Evolutionary conservation across 108 stramenopile species (phyloP), one percentile per base, ranked within the genome.

Genomic region (Skeletonema potamos): DNA sequence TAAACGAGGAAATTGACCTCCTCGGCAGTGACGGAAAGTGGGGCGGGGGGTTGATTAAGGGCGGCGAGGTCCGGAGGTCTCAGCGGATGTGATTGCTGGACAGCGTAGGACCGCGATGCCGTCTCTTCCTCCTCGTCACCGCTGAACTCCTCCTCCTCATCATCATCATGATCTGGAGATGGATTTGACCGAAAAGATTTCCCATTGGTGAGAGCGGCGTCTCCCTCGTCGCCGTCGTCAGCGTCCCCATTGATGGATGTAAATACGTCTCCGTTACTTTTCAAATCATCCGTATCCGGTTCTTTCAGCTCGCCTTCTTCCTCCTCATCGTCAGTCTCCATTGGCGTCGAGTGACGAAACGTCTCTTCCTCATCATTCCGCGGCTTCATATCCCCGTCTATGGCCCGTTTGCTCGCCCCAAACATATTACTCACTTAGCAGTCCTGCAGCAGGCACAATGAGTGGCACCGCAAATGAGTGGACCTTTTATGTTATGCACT

Each of bases 1-100:
- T 95, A 97, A 5, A 98, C 82, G 0, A 98, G 81, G 76, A 90
- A 93, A 71, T 98, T 98, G 28, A 98, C 80, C 72, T 98, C 98
- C 64, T 98, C 98, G 56, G 90, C 89, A 33, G 93, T 85, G 6
- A 92, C 66, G 17, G 70, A 71, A 54, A 78, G 77, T 29, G 77
- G 77, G 26, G 77, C 44, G 22, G 66, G 66, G 33, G 66, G 66
- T 36, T 68, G 48, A 51, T 51, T 51, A 0, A 51, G 54, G 55
- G 57, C 54, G 17, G 66, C 55, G 1, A 32, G 34, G 60, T 54
- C 56, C 71, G 33, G 71, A 24, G 32, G 54, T 34, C 43, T 54
- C 33, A 44, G 68, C 37, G 39, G 69, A 6, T 66, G 73, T 17
- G 28, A 58, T 61, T 59, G 62, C 32, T 62, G 76, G n/a, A 55